A percentile compares a stretch with the other conserved stretches of the same genome.
Conservation (phyloP, 805 yeast genomes). For the Lipomyces anomalus region DNA sequence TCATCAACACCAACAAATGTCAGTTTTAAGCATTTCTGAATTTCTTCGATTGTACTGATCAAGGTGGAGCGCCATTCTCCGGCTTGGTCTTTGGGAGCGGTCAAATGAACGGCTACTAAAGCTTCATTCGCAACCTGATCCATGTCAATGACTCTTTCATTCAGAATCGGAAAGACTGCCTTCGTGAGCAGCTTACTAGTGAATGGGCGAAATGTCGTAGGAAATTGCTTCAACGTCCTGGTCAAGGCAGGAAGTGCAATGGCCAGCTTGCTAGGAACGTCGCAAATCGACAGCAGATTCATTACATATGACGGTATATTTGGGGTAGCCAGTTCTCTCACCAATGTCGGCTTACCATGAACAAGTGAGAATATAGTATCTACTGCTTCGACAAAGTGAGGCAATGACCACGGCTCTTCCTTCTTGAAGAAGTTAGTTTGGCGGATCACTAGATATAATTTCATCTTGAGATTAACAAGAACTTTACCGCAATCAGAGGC, state of each 20-base stretch:
- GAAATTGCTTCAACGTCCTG: conserved; percentile 4
- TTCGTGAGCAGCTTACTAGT: conserved; percentile 3
- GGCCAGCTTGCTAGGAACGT: neutral
- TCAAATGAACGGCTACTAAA: conserved; percentile 7
- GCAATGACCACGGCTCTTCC: neutral
- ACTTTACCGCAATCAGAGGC: conserved; percentile 9
- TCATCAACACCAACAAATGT: conserved; percentile 4
- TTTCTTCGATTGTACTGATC: conserved; percentile 9
- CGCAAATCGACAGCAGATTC: conserved; percentile 3
- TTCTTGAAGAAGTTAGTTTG: neutral
- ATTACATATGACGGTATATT: conserved; percentile 14
- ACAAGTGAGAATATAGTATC: conserved; percentile 5
- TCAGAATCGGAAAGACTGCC: conserved; percentile 13
- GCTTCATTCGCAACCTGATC: conserved; percentile 11
- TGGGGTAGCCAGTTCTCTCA: conserved; percentile 18
- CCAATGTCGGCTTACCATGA: conserved; percentile 14
- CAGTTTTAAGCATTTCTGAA: conserved; percentile 6
- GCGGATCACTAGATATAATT: neutral
- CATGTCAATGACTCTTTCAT: conserved; percentile 4
- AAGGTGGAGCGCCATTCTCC: conserved; percentile 15
- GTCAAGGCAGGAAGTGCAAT: conserved; percentile 13
- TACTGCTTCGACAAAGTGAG: conserved; percentile 4
- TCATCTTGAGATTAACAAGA: neutral
- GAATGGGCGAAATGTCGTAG: conserved; percentile 17
- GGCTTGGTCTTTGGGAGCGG: conserved; percentile 12